Evolutionary conservation across 176 grass and related monocot genomes (phyloP).

Genomic region (Paspalum notatum): DNA sequence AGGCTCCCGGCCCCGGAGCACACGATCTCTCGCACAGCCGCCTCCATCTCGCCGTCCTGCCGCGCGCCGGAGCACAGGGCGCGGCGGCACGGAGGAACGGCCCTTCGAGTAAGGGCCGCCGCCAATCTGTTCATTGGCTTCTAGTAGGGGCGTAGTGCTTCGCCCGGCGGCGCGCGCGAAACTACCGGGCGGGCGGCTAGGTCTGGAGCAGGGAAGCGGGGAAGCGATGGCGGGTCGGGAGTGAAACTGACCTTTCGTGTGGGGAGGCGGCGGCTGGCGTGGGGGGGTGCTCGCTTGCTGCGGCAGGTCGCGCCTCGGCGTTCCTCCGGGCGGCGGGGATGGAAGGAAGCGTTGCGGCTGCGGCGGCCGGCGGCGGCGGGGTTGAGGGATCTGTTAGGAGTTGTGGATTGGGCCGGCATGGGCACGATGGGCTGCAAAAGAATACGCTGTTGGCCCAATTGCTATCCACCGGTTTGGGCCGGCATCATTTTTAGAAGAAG

Average conservation of each 20-base stretch:
- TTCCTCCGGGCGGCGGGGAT: conserved; percentile 1
- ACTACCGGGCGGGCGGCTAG: neutral
- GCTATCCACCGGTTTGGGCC: too few species aligned
- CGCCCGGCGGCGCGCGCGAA: neutral
- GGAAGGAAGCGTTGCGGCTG: neutral
- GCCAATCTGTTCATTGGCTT: conserved; percentile 7
- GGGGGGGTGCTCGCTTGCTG: neutral
- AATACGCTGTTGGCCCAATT: neutral
- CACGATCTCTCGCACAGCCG: conserved; percentile 41
- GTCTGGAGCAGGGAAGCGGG: neutral
- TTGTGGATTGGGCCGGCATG: neutral
- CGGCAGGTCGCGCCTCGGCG: neutral
- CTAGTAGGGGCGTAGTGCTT: neutral
- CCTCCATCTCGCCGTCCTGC: conserved; percentile 16
- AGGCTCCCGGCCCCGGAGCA: conserved; percentile 59
- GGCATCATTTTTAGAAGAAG: too few species aligned
- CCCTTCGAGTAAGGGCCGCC: neutral
- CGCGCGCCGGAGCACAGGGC: conserved; percentile 26
- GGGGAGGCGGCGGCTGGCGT: neutral
- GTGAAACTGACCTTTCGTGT: conserved; percentile 12
- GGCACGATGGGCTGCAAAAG: neutral
- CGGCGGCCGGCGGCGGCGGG: too few species aligned
- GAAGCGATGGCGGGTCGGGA: neutral
- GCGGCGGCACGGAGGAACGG: neutral
- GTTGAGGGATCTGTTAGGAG: neutral